These are phyloP conservation scores for Lipomyces chichibuensis DNA, from an alignment of 805 yeast species.

Conservation along the genomic window DNA sequence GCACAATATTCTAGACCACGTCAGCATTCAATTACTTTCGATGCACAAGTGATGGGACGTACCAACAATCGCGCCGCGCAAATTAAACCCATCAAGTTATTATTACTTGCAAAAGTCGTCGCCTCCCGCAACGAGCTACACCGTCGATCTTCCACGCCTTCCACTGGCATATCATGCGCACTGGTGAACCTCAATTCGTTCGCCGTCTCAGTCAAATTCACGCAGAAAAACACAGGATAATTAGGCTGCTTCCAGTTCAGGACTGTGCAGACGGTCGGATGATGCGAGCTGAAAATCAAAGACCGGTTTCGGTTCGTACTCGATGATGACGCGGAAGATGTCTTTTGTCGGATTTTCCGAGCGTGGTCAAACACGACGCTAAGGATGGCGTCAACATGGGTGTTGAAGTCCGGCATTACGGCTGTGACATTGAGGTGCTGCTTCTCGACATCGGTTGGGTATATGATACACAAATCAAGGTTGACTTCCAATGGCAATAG, in stretches of 20 bases:
- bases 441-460: conserved; percentile 63
- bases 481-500: conserved; percentile 63
- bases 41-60: conserved; percentile 18
- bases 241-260: conserved; percentile 98
- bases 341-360: conserved; percentile 46
- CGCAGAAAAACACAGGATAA: conserved; percentile 86
- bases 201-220: conserved; percentile 48
- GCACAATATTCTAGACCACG: conserved; percentile 53
- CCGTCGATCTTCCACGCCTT: conserved; percentile 40
- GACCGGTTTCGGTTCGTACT: conserved; percentile 44
- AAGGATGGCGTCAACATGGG: conserved; percentile 73
- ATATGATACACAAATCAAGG: conserved; percentile 72
- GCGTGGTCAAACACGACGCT: conserved; percentile 77
- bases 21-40: not conserved
- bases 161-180: conserved; percentile 41
- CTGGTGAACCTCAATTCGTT: conserved; percentile 41
- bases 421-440: conserved; percentile 23
- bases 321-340: conserved; percentile 36
- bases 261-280: conserved; percentile 88
- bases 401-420: conserved; percentile 58
- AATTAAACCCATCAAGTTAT: conserved; percentile 83
- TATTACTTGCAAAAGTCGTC: conserved; percentile 73
- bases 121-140: conserved; percentile 77
- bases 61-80: conserved; percentile 70
- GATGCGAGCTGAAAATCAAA: conserved; percentile 80